These are phyloP conservation scores for Orbilia brochopaga DNA, from an alignment of 2,329 filamentous ascomycete genomes.

Conservation along the genomic window DNA sequence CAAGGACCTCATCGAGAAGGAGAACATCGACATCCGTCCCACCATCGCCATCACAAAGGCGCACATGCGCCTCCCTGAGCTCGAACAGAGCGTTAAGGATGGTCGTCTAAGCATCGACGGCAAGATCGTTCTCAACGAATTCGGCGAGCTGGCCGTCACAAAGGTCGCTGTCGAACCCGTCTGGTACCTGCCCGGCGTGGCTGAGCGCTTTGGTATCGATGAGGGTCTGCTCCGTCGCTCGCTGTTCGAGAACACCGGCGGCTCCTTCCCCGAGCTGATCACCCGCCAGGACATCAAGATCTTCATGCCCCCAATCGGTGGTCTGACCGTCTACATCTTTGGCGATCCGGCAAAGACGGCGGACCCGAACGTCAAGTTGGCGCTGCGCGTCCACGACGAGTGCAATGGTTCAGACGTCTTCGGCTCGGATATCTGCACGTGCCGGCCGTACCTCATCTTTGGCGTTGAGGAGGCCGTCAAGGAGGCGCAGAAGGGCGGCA, in stretches of 20 bases:
- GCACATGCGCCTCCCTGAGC: slow-evolving; percentile 95
- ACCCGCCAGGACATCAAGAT: slow-evolving; percentile 93
- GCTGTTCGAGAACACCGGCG: slow-evolving; percentile 92
- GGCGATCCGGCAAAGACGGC: slow-evolving; percentile 94
- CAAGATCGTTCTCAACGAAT: slow-evolving; percentile 84
- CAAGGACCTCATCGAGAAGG: slow-evolving; percentile 75
- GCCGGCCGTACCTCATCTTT: slow-evolving; percentile 92
- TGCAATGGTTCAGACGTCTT: slow-evolving; percentile 98
- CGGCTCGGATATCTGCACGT: slow-evolving; percentile 96
- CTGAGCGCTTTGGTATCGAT: slow-evolving; percentile 90
- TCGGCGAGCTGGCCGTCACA: slow-evolving; percentile 87
- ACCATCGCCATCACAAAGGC: slow-evolving; percentile 91
- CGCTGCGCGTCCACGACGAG: slow-evolving; percentile 83
- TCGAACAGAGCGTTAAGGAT: slow-evolving; percentile 82
- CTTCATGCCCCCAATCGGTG: slow-evolving; percentile 93
- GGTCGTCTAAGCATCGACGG: slow-evolving; percentile 81
- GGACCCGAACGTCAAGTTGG: slow-evolving; percentile 78
- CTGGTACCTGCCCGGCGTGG: slow-evolving; percentile 85
- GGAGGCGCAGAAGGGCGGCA: slow-evolving; percentile 91
- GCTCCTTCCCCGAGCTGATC: slow-evolving; percentile 94
- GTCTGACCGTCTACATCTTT: slow-evolving; percentile 95
- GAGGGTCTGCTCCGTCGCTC: slow-evolving; percentile 84
- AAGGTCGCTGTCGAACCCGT: slow-evolving; percentile 97
- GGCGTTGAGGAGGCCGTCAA: slow-evolving; percentile 97
- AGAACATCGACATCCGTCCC: slow-evolving; percentile 83